Base-by-base conservation (phyloP, 2,329 filamentous ascomycete genomes). In the Pseudocercospora ulei region DNA sequence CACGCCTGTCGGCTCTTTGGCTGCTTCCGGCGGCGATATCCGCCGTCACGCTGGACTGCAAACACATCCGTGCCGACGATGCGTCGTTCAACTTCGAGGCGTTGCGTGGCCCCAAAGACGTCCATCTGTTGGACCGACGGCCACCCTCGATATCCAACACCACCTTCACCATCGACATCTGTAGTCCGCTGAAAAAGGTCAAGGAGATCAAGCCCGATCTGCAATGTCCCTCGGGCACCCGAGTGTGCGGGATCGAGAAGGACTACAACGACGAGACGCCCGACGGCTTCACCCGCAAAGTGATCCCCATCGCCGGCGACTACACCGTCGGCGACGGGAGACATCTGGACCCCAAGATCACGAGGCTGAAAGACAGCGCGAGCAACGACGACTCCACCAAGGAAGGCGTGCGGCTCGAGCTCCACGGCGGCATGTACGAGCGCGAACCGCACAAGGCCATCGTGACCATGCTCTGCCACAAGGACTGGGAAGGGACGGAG, bases 391-490 rank as follows among this genome's bases (percentile, higher is more conserved):
- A 88, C 55, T 65, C 72, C 3, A 68, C 75, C 13, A 76, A 75
- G 45, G 76, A 90, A 51, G 87, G 88, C 1, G 54, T 94, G 7
- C 71, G 76, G 9, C 60, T 90, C 1, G 75, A 79, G 44, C 60
- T 94, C 34, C 66, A 73, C 33, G 80, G 76, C 5, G 73, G 71
- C 7, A 61, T 66, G 30, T 70, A 70, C 31, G 58, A 64, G n/a
- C 68, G 70, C 37, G 66, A 70, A 33, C 67, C 69, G 43, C 82
- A 92, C 60, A 78, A 76, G 55, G 83, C 86, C 3, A 72, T 93
- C 6, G 74, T 96, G 38, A 82, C 93, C 54, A 86, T 96, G 52
- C 59, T 87, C 12, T 98, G 90, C 63, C 80, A 93, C 56, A 67
- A 64, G 18, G 70, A 80, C 1, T 71, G 73, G 50, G 78, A 77